Conservation (phyloP, 2,329 filamentous ascomycete genomes). For the Nannizziopsis arthrosporioides region DNA sequence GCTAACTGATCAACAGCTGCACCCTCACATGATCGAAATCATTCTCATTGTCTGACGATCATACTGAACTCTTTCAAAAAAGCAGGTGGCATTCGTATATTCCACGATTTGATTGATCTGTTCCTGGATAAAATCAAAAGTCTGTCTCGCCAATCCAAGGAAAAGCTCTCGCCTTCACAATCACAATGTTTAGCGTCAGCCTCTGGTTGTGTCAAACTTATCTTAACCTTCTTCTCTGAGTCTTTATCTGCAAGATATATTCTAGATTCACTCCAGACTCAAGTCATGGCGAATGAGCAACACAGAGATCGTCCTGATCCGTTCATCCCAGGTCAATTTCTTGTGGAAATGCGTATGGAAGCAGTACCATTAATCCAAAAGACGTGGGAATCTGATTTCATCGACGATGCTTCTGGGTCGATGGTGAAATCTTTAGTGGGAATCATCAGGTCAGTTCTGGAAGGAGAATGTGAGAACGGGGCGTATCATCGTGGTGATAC, state of each 20-base stretch:
- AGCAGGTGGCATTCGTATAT: constrained; percentile 58
- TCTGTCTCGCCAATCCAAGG: constrained; percentile 34
- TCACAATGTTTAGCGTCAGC: constrained; percentile 39
- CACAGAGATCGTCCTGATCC: constrained; percentile 48
- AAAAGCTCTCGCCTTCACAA: constrained; percentile 32
- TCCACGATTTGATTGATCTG: constrained; percentile 59
- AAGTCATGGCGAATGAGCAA: constrained; percentile 42
- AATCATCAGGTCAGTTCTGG: constrained; percentile 66
- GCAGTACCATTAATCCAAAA: constrained; percentile 64
- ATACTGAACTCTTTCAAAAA: constrained; percentile 81
- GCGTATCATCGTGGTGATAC: constrained; percentile 54
- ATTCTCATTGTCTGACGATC: constrained; percentile 49
- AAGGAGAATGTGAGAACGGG: constrained; percentile 61
- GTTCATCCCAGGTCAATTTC: constrained; percentile 60
- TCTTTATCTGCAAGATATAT: constrained; percentile 69
- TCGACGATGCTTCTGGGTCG: constrained; percentile 66
- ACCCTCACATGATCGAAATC: constrained; percentile 40
- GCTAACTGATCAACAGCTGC: constrained; percentile 11
- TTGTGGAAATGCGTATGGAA: constrained; percentile 73
- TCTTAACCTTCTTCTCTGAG: constrained; percentile 68
- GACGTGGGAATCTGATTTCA: constrained; percentile 74
- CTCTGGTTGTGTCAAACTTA: constrained; percentile 61
- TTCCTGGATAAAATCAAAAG: constrained; percentile 51
- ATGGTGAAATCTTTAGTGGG: constrained; percentile 71
- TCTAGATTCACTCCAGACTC: constrained; percentile 58